Evolutionary conservation across 306 rosid genomes (phyloP).

Genomic region (Prunus salicina): DNA sequence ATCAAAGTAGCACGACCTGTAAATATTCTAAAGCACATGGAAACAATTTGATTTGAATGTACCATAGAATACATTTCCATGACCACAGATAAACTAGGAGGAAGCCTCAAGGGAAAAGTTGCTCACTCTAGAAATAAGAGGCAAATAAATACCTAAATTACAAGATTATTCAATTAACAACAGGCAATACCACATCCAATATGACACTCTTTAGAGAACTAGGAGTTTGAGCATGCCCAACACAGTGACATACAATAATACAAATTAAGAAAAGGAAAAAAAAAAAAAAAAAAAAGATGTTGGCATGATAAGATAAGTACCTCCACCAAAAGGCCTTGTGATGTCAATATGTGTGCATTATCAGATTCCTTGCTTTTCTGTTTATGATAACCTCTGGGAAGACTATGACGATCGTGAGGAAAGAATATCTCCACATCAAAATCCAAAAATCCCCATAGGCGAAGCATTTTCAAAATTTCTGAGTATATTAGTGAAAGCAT

Average conservation of each 20-base stretch:
- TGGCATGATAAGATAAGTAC: conserved; percentile 32
- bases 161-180: not conserved
- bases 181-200: not conserved
- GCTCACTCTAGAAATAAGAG: not conserved
- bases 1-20: not conserved
- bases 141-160: not conserved
- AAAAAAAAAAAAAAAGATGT: not conserved
- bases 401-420: conserved; percentile 63
- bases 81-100: not conserved
- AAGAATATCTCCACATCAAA: conserved; percentile 88
- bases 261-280: not conserved
- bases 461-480: conserved; percentile 87
- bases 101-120: not conserved
- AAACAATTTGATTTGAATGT: no score
- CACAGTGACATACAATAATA: not conserved
- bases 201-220: not conserved
- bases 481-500: conserved; percentile 80
- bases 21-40: not conserved
- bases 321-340: conserved; percentile 73
- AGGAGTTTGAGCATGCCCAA: not conserved
- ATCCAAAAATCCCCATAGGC: conserved; percentile 85
- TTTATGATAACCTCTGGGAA: conserved; percentile 82
- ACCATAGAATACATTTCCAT: not conserved
- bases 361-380: conserved; percentile 89
- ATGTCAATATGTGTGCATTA: conserved; percentile 76